Evolutionary conservation across 1,139 yeast genomes (phyloP).

Genomic region (Magnusiomyces starmeri): DNA sequence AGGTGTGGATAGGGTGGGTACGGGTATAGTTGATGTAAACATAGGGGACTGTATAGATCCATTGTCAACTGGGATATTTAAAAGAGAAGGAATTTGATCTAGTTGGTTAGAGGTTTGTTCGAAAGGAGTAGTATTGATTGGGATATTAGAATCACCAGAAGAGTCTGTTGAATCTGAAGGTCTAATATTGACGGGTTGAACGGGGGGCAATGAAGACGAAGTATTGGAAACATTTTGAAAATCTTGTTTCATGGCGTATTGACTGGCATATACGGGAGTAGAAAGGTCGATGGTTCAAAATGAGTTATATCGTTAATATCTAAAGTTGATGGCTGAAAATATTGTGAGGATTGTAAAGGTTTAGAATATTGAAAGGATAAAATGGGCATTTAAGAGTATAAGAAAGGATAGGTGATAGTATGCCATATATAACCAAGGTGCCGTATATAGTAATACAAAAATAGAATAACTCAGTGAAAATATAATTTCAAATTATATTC

Average conservation of each 20-base stretch:
- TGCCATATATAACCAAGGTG: no score
- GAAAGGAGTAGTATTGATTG: neutral
- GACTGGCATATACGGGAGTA: neutral
- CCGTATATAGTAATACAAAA: no score
- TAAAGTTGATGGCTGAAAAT: neutral
- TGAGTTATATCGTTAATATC: neutral
- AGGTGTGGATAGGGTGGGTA: no score
- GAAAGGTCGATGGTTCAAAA: neutral
- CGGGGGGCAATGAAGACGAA: neutral
- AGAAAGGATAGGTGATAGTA: no score
- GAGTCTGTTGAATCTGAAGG: neutral
- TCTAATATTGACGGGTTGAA: neutral
- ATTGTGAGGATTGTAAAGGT: neutral
- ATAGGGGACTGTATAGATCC: neutral
- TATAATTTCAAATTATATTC: no score
- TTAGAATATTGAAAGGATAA: neutral
- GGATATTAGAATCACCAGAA: no score
- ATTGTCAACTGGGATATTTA: neutral
- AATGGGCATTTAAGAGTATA: no score
- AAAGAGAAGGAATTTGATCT: neutral
- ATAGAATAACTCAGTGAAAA: no score
- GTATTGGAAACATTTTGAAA: neutral
- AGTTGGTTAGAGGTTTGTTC: neutral
- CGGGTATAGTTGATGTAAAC: no score
- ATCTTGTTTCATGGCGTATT: neutral